These are phyloP conservation scores for Verticillium dahliae DNA, from an alignment of 2,329 filamentous ascomycete genomes.

Conservation along the genomic window DNA sequence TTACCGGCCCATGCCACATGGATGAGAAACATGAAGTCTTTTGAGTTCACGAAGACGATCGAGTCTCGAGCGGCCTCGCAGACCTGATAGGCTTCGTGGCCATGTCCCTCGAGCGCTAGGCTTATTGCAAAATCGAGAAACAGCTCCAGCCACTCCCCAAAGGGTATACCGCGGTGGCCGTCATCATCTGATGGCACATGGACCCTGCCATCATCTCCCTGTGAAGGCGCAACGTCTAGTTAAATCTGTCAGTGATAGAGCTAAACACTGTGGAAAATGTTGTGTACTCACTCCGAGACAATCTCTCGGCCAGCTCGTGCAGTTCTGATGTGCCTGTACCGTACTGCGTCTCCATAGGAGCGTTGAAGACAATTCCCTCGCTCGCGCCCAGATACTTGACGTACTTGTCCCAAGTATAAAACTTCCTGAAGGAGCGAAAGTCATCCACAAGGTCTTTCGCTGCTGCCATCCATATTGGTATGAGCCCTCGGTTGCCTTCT, in stretches of 20 bases:
- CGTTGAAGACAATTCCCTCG: constrained; percentile 11
- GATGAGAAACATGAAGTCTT: constrained; percentile 62
- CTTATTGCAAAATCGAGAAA: constrained; percentile 83
- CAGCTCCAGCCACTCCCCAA: constrained; percentile 80
- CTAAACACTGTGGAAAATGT: constrained; percentile 17
- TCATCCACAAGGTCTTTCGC: constrained; percentile 56
- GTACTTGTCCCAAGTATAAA: constrained; percentile 63
- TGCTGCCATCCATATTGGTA: constrained; percentile 48
- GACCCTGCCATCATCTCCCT: constrained; percentile 9
- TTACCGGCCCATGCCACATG: constrained; percentile 70
- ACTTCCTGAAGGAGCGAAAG: constrained; percentile 56
- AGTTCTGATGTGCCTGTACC: constrained; percentile 34
- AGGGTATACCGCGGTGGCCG: constrained; percentile 68
- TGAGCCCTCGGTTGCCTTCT: constrained; percentile 34
- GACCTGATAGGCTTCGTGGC: constrained; percentile 70
- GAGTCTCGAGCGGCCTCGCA: constrained; percentile 74
- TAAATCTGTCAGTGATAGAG: neutral
- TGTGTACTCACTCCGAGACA: constrained; percentile 42
- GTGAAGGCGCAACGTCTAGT: constrained; percentile 23
- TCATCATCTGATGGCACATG: constrained; percentile 28
- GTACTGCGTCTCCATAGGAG: constrained; percentile 8
- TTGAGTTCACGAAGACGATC: constrained; percentile 71
- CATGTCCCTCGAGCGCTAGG: constrained; percentile 60
- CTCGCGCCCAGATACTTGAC: constrained; percentile 45
- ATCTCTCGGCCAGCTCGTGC: constrained; percentile 47